These are phyloP conservation scores for Acanthamoeba culbertsoni DNA, from an alignment of 208 protist species.

Conservation along the genomic window DNA sequence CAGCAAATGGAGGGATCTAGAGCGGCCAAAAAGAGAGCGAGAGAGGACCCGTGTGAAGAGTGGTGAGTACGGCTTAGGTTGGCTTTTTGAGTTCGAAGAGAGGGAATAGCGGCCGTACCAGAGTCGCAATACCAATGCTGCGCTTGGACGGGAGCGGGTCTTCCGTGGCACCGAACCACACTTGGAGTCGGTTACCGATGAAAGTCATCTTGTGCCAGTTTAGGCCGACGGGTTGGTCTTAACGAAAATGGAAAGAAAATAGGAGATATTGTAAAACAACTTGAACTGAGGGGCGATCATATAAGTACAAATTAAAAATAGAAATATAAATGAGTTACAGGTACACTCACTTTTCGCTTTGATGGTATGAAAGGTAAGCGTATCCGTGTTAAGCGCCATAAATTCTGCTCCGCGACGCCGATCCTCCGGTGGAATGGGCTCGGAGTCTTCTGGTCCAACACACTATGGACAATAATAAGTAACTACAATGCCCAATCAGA, in stretches of 20 bases:
- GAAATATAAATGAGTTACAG: too few species aligned
- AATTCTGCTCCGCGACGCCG: background rate
- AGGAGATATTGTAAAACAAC: too few species aligned
- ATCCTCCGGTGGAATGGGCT: background rate
- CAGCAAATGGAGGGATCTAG: too few species aligned
- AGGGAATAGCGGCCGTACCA: background rate
- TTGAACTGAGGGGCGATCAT: too few species aligned
- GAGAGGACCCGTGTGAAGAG: too few species aligned
- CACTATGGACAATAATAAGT: background rate
- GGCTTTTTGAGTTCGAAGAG: background rate
- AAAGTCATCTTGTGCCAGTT: conserved; percentile 21
- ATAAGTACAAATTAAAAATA: too few species aligned
- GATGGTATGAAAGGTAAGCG: background rate
- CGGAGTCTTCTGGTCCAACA: background rate
- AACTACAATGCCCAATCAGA: too few species aligned
- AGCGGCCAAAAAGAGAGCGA: too few species aligned
- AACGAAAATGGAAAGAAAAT: too few species aligned
- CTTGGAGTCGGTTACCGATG: background rate
- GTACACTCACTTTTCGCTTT: too few species aligned
- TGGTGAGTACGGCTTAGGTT: too few species aligned
- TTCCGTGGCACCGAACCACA: background rate
- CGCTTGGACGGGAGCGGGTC: background rate
- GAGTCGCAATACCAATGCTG: background rate
- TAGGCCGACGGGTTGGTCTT: background rate
- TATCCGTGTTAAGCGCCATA: background rate